Base-by-base conservation (phyloP, 1,139 yeast species). In the Taphrina confusa region DNA sequence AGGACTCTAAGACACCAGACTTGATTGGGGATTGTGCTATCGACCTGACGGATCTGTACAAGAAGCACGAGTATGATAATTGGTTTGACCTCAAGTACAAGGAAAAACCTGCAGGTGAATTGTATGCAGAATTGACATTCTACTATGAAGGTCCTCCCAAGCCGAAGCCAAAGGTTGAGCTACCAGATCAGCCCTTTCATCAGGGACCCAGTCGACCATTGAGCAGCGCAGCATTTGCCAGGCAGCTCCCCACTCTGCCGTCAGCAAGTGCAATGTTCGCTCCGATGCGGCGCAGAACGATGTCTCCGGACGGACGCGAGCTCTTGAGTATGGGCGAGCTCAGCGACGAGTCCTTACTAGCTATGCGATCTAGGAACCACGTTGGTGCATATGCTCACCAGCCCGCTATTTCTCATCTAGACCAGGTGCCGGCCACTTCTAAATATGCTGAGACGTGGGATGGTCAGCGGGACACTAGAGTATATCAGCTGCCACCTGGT, bases 41-140 rank as follows among this genome's bases (percentile, higher is more conserved):
- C 45, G 95, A 88, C 69, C 81, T 92, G 63, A 77, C 85, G 23
- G 65, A 62, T 14, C 78, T 82, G 23, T 78, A 80, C 30, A 81
- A 82, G 2, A 78, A 79, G 44, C 92, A 87, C 42, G 96, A 95
- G 30, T 89, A 81, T 68, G 97, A 94, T 70, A 78, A 79, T 37
- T 91, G 97, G 97, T 87, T 85, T 69, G 83, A 82, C 49, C 75
- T 92, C 64, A 75, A 77, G 37, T 81, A 82, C 69, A 82, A 82
- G 61, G 85, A 83, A n/a, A 80, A 83, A 67, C 82, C 87, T 60
- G 96, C 97, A 0, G 98, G 98, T 1, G 87, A 82, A 73, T 82
- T 92, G 1, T 91, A 85, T 71, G 74, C 94, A 60, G 97, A 92
- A 69, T 85, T 92, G 86, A 89, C 97, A 0, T 92, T 88, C 69